A percentile compares a stretch with the other conserved stretches of the same genome.
Conservation (phyloP, 106 monocot genomes). For the Narthecium ossifragum region DNA sequence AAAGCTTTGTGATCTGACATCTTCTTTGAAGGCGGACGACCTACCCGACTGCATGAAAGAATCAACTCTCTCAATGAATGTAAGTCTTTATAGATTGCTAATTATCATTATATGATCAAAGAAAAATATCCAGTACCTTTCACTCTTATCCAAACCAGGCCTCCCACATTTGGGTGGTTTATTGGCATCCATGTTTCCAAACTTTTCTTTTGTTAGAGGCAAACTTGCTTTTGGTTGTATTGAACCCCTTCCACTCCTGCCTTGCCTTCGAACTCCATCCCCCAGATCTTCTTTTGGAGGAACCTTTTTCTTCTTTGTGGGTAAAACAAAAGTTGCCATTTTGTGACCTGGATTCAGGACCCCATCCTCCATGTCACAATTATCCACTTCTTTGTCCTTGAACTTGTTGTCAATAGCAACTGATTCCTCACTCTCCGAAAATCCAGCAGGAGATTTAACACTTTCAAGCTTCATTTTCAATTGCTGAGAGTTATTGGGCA, state of each 20-base stretch:
- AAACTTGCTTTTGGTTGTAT: constrained; percentile 39
- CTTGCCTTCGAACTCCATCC: constrained; percentile 76
- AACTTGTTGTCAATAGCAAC: constrained; percentile 42
- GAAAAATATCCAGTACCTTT: constrained; percentile 37
- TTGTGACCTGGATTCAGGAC: constrained; percentile 27
- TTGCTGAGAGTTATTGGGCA: constrained; percentile 17
- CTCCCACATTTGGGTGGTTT: constrained; percentile 67
- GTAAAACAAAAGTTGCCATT: constrained; percentile 25
- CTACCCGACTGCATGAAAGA: constrained; percentile 48
- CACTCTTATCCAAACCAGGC: constrained; percentile 51
- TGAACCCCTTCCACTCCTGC: constrained; percentile 65
- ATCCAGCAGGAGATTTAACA: constrained; percentile 39
- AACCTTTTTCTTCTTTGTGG: constrained; percentile 59
- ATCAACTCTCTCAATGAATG: constrained; percentile 5
- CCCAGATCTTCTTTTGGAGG: constrained; percentile 61
- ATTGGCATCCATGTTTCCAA: constrained; percentile 31
- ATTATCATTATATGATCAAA: neutral
- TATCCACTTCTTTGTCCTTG: constrained; percentile 52
- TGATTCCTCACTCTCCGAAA: constrained; percentile 81
- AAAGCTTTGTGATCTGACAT: constrained; percentile 61
- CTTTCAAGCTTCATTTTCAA: constrained; percentile 40
- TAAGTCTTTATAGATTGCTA: neutral
- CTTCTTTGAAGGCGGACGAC: constrained; percentile 80
- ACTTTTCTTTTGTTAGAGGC: constrained; percentile 57
- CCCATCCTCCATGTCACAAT: constrained; percentile 51